Conservation (phyloP, 805 yeast species). For the Pichia kluyveri region DNA sequence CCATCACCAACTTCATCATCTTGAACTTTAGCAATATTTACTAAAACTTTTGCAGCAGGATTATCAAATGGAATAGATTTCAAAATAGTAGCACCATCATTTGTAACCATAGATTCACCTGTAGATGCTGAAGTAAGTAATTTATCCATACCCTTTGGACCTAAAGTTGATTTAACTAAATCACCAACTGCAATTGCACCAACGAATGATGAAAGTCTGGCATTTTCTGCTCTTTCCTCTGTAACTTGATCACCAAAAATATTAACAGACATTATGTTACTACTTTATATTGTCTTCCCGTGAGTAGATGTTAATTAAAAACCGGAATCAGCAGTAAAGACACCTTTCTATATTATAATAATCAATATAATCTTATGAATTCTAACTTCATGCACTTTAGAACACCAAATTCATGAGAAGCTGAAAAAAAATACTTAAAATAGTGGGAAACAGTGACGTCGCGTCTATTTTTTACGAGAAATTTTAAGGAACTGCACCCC, state of each 20-base stretch:
- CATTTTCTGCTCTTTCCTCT: constrained; percentile 97
- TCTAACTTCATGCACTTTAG: too few species aligned
- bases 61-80: constrained; percentile 92
- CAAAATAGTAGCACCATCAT: constrained; percentile 96
- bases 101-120: constrained; percentile 74
- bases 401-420: too few species aligned
- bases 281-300: too few species aligned
- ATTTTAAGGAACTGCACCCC: too few species aligned
- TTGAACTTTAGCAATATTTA: constrained; percentile 90
- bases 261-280: constrained; percentile 58
- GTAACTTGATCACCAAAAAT: constrained; percentile 96
- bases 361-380: too few species aligned
- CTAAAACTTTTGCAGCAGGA: constrained; percentile 94
- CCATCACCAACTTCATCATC: constrained; percentile 99
- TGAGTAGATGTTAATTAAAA: too few species aligned
- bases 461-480: too few species aligned
- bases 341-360: too few species aligned
- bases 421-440: too few species aligned
- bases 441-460: too few species aligned
- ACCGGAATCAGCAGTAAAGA: too few species aligned
- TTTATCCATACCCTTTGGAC: constrained; percentile 99
- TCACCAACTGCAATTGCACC: constrained; percentile 99
- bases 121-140: constrained; percentile 80
- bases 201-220: constrained; percentile 92
- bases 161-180: constrained; percentile 85